Conservation (phyloP, 2,329 filamentous ascomycete genomes). For the Fusarium dimerum region DNA sequence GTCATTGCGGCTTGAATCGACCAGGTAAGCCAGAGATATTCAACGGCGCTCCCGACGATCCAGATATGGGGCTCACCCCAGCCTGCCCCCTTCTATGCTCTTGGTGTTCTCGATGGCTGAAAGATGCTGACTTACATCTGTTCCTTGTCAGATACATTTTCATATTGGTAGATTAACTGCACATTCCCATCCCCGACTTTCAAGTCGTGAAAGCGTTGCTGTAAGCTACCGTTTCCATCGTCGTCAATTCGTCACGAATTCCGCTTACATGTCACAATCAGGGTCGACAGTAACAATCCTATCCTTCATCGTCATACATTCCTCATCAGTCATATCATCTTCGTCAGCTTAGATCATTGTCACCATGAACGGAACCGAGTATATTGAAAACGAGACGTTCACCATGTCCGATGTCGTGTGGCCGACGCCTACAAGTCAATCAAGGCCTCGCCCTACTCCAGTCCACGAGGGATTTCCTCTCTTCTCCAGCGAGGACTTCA, state of each 20-base stretch:
- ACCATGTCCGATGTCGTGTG: slow-evolving; percentile 49
- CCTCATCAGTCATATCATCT: slow-evolving; percentile 33
- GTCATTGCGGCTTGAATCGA: slow-evolving; percentile 32
- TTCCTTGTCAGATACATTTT: slow-evolving; percentile 27
- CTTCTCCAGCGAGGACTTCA: slow-evolving; percentile 55
- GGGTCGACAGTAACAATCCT: slow-evolving; percentile 37
- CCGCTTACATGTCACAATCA: slow-evolving; percentile 23
- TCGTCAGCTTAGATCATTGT: neutral
- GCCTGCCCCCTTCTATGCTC: slow-evolving; percentile 20
- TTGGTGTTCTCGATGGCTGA: slow-evolving; percentile 17
- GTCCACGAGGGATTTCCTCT: slow-evolving; percentile 65
- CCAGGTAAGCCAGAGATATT: slow-evolving; percentile 31
- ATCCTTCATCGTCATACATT: slow-evolving; percentile 45
- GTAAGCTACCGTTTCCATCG: slow-evolving; percentile 43
- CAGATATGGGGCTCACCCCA: slow-evolving; percentile 30
- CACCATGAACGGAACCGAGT: slow-evolving; percentile 52
- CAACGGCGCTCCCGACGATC: slow-evolving; percentile 34
- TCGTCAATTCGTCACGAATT: slow-evolving; percentile 23
- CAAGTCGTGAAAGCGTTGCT: slow-evolving; percentile 53
- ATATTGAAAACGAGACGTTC: slow-evolving; percentile 51
- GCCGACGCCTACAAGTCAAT: slow-evolving; percentile 56
- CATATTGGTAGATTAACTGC: slow-evolving; percentile 28
- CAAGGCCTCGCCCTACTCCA: slow-evolving; percentile 56
- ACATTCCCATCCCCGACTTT: slow-evolving; percentile 18
- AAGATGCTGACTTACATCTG: slow-evolving; percentile 31